Evolutionary conservation across 768 basidiomycete genomes (phyloP), one percentile per base, ranked within the genome.

Genomic region (Phlegmacium glaucopus): DNA sequence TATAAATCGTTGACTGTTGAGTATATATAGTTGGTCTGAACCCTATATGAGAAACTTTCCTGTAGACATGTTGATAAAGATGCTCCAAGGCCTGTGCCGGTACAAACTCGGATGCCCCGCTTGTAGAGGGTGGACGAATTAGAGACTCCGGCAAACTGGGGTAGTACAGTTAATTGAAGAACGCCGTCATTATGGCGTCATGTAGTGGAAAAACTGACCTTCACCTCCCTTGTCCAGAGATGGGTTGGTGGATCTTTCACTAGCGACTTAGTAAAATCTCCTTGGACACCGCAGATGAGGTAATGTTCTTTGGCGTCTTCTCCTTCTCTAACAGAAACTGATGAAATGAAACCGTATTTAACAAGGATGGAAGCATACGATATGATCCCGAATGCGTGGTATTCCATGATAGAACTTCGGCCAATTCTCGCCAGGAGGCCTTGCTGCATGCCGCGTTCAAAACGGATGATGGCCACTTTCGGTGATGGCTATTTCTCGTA

Each of bases 361-460:
- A 32, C 41, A 48, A 12, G n/a, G 36, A 39, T 42, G 51, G 45
- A 25, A 49, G 46, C 82, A 17, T 64, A 88, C 86, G 86, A 88
- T 58, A 91, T 81, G 60, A 85, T 83, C 49, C 89, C 89, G 57
- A 91, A 91, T 11, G 87, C 87, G 61, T 90, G 89, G 63, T 89
- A 91, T 65, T 91, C 89, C 78, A 84, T 77, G 50, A 89, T 71
- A 36, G 82, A 74, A 56, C 79, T 77, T 63, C 88, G 85, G 64
- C 85, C 85, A 63, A 91, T 80, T 57, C 89, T 83, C 58, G 86
- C 80, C 40, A 90, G 71, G 44, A 91, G 68, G 39, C 89, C 87
- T 60, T 90, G 89, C 61, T 90, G 88, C 87, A 91, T 90, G 26
- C 89, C 89, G 50, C 88, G 81, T 66, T 86, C 75, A 56, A 90